Evolutionary conservation across 176 grass and related monocot species (phyloP), one percentile per base, ranked within the genome.

Genomic region (Oryza officinalis): DNA sequence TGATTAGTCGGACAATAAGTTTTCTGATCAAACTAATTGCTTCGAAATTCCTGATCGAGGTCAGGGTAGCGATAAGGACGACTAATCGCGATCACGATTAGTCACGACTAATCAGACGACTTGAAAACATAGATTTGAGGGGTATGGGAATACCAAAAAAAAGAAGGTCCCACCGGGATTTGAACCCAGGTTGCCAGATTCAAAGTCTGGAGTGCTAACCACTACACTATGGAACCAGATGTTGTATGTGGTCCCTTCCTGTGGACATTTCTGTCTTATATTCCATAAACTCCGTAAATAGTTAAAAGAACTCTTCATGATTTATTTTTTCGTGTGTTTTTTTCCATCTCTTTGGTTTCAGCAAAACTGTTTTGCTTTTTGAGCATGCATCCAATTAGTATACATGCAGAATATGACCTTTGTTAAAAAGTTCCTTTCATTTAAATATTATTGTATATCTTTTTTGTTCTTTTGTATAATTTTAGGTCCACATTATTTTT

Each of bases 151-250:
- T 60, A 60, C 54, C 18, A 23, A 60, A n/a, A 44, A 44, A 59
- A 77, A 12, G 26, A 65, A 96, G 90, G 92, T 94, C 77, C 83
- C 77, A 83, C 85, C 76, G 89, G 87, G 89, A 97, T 97, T 97
- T 49, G 89, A 92, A 97, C 92, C 89, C 89, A 92, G 85, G 92
- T 97, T 83, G 80, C 89, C 89, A 94, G 94, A 97, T 97, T 97
- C 94, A 97, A 90, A 94, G 92, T 97, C 89, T 94, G 85, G 89
- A 97, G 92, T 94, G 94, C 83, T 93, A 91, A 90, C 94, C 86
- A 81, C 91, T 93, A 93, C 91, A 97, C 91, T 76, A 97, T 93
- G 75, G 81, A 90, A 92, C 94, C 81, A 0, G 1, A 20, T 67
- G 32, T 85, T 76, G 37, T 78, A 44, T 82, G 0, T 67, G 12